Evolutionary conservation across 352 stramenopile genomes (phyloP), one percentile per base, ranked within the genome.

Genomic region (Phytophthora sp.): DNA sequence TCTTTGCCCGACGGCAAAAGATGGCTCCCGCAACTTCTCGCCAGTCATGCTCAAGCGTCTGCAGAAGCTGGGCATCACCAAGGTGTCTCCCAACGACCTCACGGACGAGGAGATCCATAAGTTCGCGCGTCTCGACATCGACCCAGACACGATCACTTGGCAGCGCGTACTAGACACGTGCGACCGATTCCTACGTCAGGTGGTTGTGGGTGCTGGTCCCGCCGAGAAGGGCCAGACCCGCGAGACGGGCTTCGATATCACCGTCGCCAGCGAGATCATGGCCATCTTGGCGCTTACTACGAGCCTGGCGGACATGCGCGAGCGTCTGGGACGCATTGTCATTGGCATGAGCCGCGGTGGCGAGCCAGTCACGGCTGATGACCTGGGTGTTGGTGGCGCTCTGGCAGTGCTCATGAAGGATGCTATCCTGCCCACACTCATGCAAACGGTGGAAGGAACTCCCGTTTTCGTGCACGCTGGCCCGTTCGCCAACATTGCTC

Each of bases 251-350:
- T 93, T 93, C 52, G 83, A 95, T 62, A 97, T 91, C 67, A 82
- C 62, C n/a, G 98, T 99, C 3, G 98, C 98, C 1, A 98, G 89
- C 35, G 97, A 99, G 77, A 97, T 99, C 71, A 99, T 99, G 97
- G 97, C 97, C 30, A 97, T 99, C 21, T 78, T 99, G 51, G 96
- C 96, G 23, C 80, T 99, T 41, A 95, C 97, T 1, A 98, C 89
- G 18, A 96, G 91, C 69, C 72, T 99, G 15, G 47, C 85, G 12
- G 97, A 99, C 77, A 88, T 99, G 82, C 79, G 96, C 3, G 83
- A 97, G 51, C 96, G 97, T 47, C 74, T 99, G 0, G 94, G 95
- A 7, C 82, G 77, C 30, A 99, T 99, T 67, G 96, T 99, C 16
- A 96, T 99, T 27, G 97, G 88, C 16, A 93, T 92, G 44, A 88